These are phyloP conservation scores for Aspergillus melleus DNA, from an alignment of 2,329 filamentous ascomycete genomes.

Conservation along the genomic window DNA sequence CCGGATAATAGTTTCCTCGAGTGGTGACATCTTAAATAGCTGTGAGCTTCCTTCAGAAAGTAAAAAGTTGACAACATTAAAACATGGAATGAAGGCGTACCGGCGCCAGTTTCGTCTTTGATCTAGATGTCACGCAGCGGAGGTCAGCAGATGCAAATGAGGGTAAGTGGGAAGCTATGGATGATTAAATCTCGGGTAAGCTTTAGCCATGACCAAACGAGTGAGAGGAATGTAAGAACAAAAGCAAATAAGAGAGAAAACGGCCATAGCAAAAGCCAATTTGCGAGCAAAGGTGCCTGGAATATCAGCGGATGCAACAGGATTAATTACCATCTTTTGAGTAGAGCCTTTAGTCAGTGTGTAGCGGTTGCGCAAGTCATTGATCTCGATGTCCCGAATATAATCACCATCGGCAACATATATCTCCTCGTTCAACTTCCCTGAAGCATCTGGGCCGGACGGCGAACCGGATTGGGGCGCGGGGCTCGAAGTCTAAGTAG, in stretches of 20 bases:
- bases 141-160: slow-evolving; percentile 94
- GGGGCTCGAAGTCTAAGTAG: slow-evolving; percentile 48
- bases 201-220: slow-evolving; percentile 62
- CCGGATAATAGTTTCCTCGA: slow-evolving; percentile 92
- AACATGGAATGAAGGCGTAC: slow-evolving; percentile 67
- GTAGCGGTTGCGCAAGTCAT: slow-evolving; percentile 95
- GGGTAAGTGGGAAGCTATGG: slow-evolving; percentile 59
- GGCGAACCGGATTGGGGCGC: slow-evolving; percentile 57
- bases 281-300: slow-evolving; percentile 45
- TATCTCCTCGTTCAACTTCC: slow-evolving; percentile 77
- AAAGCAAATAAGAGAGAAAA: slow-evolving; percentile 35
- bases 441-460: slow-evolving; percentile 47
- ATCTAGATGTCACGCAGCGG: slow-evolving; percentile 89
- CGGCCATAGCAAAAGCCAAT: slow-evolving; percentile 39
- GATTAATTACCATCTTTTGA: slow-evolving; percentile 99
- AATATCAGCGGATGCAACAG: slow-evolving; percentile 68
- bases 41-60: slow-evolving; percentile 60
- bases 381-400: slow-evolving; percentile 99
- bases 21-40: slow-evolving; percentile 92
- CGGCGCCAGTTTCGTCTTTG: slow-evolving; percentile 98
- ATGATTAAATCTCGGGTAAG: slow-evolving; percentile 64
- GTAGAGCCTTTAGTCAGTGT: slow-evolving; percentile 94
- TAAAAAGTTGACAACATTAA: slow-evolving; percentile 49
- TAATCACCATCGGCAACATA: slow-evolving; percentile 96
- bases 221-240: slow-evolving; percentile 26